Conservation (phyloP, 139 green algal genomes). For the Chlamydomonas applanata region DNA sequence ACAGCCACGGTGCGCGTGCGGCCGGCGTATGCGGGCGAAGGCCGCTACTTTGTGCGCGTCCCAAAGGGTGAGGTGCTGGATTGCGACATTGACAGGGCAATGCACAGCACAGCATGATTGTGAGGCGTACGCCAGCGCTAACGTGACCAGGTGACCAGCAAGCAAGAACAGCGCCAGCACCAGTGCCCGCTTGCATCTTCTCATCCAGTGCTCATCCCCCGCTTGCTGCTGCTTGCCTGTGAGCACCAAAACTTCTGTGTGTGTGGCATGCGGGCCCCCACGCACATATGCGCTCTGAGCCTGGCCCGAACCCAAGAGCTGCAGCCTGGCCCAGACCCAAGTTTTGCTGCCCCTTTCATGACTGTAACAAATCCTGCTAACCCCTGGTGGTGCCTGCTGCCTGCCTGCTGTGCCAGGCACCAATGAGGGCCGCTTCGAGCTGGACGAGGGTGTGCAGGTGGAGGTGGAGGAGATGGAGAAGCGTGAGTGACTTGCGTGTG, state of each 20-base stretch:
- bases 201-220: too few species aligned
- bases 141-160: background rate
- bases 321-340: too few species aligned
- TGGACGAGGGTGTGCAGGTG: background rate
- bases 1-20: conserved; percentile 67
- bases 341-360: background rate
- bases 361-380: too few species aligned
- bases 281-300: too few species aligned
- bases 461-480: conserved; percentile 20
- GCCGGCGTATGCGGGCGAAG: conserved; percentile 76
- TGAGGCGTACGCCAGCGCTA: too few species aligned
- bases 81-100: background rate
- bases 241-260: too few species aligned
- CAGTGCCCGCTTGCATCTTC: too few species aligned
- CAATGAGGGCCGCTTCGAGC: conserved; percentile 14
- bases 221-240: too few species aligned
- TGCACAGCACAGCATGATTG: background rate
- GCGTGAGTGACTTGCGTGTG: conserved; percentile 7
- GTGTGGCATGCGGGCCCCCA: too few species aligned
- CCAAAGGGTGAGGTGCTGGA: conserved; percentile 16
- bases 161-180: background rate
- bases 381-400: too few species aligned
- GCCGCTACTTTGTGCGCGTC: conserved; percentile 84
- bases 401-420: conserved; percentile 9
- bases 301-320: too few species aligned